Conservation (phyloP, 2,329 filamentous ascomycete species). For the Paracoccidioides lutzii region DNA sequence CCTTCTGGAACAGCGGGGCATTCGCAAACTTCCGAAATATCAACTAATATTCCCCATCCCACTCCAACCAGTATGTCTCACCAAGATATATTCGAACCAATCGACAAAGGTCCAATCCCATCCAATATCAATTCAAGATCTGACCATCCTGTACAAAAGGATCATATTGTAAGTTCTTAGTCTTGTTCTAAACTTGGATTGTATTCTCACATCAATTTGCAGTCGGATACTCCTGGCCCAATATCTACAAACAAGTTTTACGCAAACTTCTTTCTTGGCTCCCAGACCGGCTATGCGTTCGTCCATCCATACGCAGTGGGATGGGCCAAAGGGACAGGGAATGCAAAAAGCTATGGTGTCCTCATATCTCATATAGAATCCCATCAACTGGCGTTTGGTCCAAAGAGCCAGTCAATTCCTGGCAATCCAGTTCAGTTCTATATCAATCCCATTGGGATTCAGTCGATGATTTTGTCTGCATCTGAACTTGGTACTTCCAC, state of each 20-base stretch:
- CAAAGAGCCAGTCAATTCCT: constrained; percentile 37
- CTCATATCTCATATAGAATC: constrained; percentile 60
- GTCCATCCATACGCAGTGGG: constrained; percentile 61
- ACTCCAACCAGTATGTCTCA: constrained; percentile 17
- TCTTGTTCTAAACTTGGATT: neutral
- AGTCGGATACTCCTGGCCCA: constrained; percentile 23
- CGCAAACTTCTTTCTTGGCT: constrained; percentile 64
- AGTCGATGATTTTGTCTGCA: constrained; percentile 70
- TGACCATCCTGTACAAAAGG: constrained; percentile 32
- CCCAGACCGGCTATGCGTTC: constrained; percentile 56
- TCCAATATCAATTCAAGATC: constrained; percentile 25
- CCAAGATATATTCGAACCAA: constrained; percentile 32
- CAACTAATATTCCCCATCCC: neutral
- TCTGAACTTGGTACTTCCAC: constrained; percentile 54
- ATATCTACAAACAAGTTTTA: constrained; percentile 50
- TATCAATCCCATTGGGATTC: constrained; percentile 67
- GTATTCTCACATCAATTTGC: neutral
- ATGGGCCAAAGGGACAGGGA: constrained; percentile 53
- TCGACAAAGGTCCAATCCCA: constrained; percentile 27
- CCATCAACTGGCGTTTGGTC: constrained; percentile 54
- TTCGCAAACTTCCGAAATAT: neutral
- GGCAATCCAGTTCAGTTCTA: constrained; percentile 56
- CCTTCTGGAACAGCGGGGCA: neutral
- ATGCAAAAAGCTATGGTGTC: constrained; percentile 61
- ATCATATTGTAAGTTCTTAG: constrained; percentile 25